Evolutionary conservation across 2,329 filamentous ascomycete species (phyloP), one percentile per base, ranked within the genome.

Genomic region (Herpotrichia juniperi): DNA sequence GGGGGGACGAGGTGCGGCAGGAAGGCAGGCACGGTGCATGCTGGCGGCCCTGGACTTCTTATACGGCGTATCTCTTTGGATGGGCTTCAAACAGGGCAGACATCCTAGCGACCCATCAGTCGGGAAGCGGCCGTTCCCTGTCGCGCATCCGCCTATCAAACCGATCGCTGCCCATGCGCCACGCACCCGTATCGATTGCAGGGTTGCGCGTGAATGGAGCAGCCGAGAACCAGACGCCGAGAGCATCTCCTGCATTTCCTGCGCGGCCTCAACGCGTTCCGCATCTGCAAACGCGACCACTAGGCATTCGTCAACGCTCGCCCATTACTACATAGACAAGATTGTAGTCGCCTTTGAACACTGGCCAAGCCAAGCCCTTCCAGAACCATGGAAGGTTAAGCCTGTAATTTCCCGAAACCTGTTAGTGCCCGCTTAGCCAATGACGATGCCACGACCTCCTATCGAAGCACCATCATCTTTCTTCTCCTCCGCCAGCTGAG

Each of bases 51-150:
- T 54, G 58, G 56, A 47, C 58, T 53, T 46, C 48, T 49, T 51
- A 53, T 62, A 57, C 54, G 57, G 48, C 58, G 50, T 39, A 56
- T 56, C 53, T 57, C 58, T 58, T 52, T 53, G 53, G 48, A 47
- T 57, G 49, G 16, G 43, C 43, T 57, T 63, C 66, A 67, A 68
- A 58, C 64, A 69, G 59, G 66, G 64, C 62, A 60, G 51, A 46
- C 51, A 63, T 61, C 63, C 63, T 58, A 26, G 47, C 17, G 4
- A 22, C 19, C 30, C 26, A 32, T n/a, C 10, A 16, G 4, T 14
- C 4, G 58, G 67, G 26, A 25, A 40, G 37, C 47, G 22, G 24
- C 22, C 32, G 32, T 35, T 31, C 47, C 47, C 46, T 52, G 49
- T 49, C 44, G 55, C 51, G 44, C 54, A 52, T 61, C 63, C 26